These are phyloP conservation scores for Fusarium acutatum DNA, from an alignment of 2,329 filamentous ascomycete genomes.

Conservation along the genomic window DNA sequence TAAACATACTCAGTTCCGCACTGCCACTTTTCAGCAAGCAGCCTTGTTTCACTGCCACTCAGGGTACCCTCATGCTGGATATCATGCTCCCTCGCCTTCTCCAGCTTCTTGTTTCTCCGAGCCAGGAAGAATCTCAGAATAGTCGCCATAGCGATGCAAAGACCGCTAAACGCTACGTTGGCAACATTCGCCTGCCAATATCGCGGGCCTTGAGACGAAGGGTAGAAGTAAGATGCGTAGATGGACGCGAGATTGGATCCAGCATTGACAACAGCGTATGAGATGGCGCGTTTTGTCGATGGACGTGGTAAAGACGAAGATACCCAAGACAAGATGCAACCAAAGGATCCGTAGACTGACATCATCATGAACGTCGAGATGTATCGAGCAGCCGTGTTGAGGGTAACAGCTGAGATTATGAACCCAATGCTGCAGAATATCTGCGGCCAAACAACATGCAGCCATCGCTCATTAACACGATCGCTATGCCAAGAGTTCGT, in stretches of 20 bases:
- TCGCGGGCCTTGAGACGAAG: neutral
- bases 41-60: neutral
- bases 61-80: neutral
- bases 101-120: neutral
- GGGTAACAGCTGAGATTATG: neutral
- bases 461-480: neutral
- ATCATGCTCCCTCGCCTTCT: constrained; percentile 2
- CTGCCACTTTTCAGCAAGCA: constrained; percentile 1
- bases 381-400: constrained; percentile 6
- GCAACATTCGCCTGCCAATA: constrained; percentile 9
- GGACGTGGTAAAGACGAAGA: constrained; percentile 3
- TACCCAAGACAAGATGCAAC: constrained; percentile 6
- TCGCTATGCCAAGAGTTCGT: constrained; percentile 17
- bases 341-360: constrained; percentile 12
- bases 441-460: constrained; percentile 9
- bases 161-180: neutral
- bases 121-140: neutral
- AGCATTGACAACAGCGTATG: constrained; percentile 1
- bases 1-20: constrained; percentile 5
- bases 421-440: constrained; percentile 8
- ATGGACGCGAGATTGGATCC: constrained; percentile 1
- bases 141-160: constrained; percentile 10
- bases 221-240: constrained; percentile 10
- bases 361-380: constrained; percentile 19
- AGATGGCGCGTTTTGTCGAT: constrained; percentile 4